Conservation (phyloP, 2,329 filamentous ascomycete genomes). For the Fusarium brevicatenulatum region DNA sequence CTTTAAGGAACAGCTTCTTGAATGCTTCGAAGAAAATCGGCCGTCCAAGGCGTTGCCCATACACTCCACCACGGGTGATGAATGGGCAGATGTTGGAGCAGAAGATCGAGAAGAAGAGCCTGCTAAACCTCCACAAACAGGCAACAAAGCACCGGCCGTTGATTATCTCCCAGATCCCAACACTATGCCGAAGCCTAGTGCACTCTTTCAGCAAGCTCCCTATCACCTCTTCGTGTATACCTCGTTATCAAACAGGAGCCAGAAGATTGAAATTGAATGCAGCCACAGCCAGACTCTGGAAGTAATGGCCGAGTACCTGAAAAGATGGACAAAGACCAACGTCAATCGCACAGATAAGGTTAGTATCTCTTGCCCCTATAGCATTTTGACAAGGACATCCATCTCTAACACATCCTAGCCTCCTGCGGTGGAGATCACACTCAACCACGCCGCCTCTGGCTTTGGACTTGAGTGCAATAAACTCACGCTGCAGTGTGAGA, state of each 20-base stretch:
- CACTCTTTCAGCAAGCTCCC: conserved; percentile 58
- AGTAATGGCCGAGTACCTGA: conserved; percentile 58
- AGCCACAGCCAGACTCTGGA: conserved; percentile 60
- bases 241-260: conserved; percentile 25
- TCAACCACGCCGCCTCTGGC: conserved; percentile 58
- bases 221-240: conserved; percentile 57
- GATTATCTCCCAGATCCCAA: conserved; percentile 54
- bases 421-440: conserved; percentile 52
- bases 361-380: conserved; percentile 4
- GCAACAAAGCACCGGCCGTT: background rate
- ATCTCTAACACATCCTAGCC: conserved; percentile 47
- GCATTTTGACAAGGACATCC: background rate
- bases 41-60: conserved; percentile 18
- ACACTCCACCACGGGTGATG: conserved; percentile 48
- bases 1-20: conserved; percentile 50
- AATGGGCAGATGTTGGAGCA: conserved; percentile 57
- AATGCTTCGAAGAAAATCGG: conserved; percentile 48
- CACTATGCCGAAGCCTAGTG: conserved; percentile 57
- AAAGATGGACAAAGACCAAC: conserved; percentile 59
- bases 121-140: background rate
- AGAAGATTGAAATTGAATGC: conserved; percentile 55
- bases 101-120: conserved; percentile 36
- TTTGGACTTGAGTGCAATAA: conserved; percentile 57
- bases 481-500: conserved; percentile 51
- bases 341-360: conserved; percentile 51